Evolutionary conservation across 2,329 filamentous ascomycete species (phyloP).

Genomic region (Cercospora sp.): DNA sequence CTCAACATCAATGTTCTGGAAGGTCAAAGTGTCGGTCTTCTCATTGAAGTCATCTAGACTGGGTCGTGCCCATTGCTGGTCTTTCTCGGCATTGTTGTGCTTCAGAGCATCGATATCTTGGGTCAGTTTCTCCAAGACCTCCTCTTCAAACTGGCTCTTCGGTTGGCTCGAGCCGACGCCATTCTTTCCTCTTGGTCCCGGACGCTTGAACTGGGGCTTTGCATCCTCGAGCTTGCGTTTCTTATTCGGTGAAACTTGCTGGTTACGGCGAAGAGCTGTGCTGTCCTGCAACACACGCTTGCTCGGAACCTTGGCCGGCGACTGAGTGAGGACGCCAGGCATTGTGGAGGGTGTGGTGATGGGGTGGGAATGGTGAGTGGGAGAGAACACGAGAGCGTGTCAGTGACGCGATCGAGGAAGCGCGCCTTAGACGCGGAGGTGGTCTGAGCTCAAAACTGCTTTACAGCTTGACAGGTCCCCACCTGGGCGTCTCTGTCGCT

Average conservation of each 20-base stretch:
- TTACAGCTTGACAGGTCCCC: not conserved
- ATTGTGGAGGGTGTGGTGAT: slow-evolving; percentile 29
- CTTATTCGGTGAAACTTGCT: slow-evolving; percentile 62
- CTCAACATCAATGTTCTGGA: slow-evolving; percentile 94
- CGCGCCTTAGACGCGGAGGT: slow-evolving; percentile 1
- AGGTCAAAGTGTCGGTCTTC: slow-evolving; percentile 69
- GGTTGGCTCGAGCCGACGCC: slow-evolving; percentile 71
- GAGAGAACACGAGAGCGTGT: slow-evolving; percentile 3
- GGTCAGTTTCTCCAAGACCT: slow-evolving; percentile 92
- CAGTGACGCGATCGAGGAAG: slow-evolving; percentile 11
- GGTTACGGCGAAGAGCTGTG: slow-evolving; percentile 48
- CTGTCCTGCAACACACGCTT: slow-evolving; percentile 52
- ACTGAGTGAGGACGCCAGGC: slow-evolving; percentile 38
- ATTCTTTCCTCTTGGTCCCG: slow-evolving; percentile 48
- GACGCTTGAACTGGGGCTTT: slow-evolving; percentile 61
- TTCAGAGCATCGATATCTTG: slow-evolving; percentile 88
- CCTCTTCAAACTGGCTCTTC: slow-evolving; percentile 90
- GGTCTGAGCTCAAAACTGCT: slow-evolving; percentile 5
- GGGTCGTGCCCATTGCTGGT: slow-evolving; percentile 85
- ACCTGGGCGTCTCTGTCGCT: not conserved
- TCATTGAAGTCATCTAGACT: slow-evolving; percentile 62
- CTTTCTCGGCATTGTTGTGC: slow-evolving; percentile 83
- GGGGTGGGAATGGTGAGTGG: not conserved
- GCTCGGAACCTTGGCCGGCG: slow-evolving; percentile 40
- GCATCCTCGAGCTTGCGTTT: slow-evolving; percentile 76